Evolutionary conservation across 2,329 filamentous ascomycete genomes (phyloP).

Genomic region (Teratosphaeria pseudoeucalypti): DNA sequence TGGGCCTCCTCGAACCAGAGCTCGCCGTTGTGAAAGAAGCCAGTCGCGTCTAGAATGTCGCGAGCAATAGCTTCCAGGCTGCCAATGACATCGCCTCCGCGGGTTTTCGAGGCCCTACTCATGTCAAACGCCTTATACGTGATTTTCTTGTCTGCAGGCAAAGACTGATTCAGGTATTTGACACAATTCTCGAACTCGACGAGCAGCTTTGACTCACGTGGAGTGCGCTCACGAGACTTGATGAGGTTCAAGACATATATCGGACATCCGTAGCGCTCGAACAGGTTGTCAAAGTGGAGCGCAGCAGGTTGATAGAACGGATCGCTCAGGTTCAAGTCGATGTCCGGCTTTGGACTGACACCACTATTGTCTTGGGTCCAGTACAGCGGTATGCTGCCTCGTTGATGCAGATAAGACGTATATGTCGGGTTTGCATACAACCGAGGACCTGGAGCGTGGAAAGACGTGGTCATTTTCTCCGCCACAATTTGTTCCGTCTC

Average conservation of each 20-base stretch:
- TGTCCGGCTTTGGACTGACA: slow-evolving; percentile 91
- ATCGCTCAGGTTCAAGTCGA: slow-evolving; percentile 88
- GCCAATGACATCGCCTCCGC: slow-evolving; percentile 87
- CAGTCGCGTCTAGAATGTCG: slow-evolving; percentile 72
- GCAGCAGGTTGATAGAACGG: slow-evolving; percentile 92
- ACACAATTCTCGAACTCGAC: slow-evolving; percentile 80
- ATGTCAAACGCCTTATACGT: slow-evolving; percentile 96
- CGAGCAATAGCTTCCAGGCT: slow-evolving; percentile 84
- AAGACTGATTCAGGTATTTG: slow-evolving; percentile 85
- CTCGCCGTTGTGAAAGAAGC: slow-evolving; percentile 91
- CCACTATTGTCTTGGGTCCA: slow-evolving; percentile 97
- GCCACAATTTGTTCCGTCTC: slow-evolving; percentile 98
- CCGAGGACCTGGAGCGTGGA: slow-evolving; percentile 78
- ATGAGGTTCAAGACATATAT: slow-evolving; percentile 88
- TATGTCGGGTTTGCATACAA: slow-evolving; percentile 84
- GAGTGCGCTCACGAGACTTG: slow-evolving; percentile 72
- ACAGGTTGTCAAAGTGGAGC: slow-evolving; percentile 88
- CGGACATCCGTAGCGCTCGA: slow-evolving; percentile 83
- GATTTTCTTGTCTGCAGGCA: slow-evolving; percentile 75
- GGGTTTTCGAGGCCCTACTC: slow-evolving; percentile 84
- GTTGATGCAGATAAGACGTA: slow-evolving; percentile 92
- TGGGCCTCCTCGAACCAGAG: slow-evolving; percentile 52
- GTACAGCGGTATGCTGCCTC: slow-evolving; percentile 90
- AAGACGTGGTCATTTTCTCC: slow-evolving; percentile 86
- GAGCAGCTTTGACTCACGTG: slow-evolving; percentile 82